Evolutionary conservation across 331 rosid genomes (phyloP).

Genomic region (Malus hybrid): DNA sequence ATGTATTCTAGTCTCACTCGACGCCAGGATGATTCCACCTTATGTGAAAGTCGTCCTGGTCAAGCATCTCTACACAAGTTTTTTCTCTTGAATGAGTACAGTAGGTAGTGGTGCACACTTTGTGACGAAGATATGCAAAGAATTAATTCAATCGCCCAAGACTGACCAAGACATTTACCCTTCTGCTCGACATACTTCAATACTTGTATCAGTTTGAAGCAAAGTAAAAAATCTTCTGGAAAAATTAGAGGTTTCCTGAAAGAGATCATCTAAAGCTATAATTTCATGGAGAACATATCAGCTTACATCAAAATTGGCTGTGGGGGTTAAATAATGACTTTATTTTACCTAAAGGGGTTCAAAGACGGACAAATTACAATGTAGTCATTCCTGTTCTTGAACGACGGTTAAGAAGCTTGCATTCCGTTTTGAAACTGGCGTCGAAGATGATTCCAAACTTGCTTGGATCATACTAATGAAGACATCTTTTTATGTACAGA

Average conservation of each 20-base stretch:
- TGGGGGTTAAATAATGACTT: slow-evolving; percentile 10
- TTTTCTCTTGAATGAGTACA: background rate
- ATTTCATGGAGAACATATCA: background rate
- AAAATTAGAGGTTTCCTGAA: too few relatives aligned
- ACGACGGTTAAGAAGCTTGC: slow-evolving; percentile 6
- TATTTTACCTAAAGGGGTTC: background rate
- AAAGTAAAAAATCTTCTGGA: background rate
- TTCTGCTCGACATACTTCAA: background rate
- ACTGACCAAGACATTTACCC: background rate
- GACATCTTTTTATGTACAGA: slow-evolving; percentile 19
- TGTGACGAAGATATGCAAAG: too few relatives aligned
- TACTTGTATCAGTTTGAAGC: background rate
- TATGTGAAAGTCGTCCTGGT: too few relatives aligned
- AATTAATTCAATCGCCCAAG: background rate
- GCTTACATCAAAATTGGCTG: slow-evolving; percentile 10
- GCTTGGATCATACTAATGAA: slow-evolving; percentile 21
- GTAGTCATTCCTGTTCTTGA: slow-evolving; percentile 6
- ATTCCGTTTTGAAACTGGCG: slow-evolving; percentile 14
- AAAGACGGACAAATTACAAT: background rate
- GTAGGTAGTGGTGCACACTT: background rate
- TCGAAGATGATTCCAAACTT: background rate
- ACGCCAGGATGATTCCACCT: background rate
- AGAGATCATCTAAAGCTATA: background rate
- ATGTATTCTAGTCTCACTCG: background rate
- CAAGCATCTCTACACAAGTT: background rate